A percentile compares a stretch with the other conserved stretches of the same genome.
Evolutionary conservation across 139 green algal species (phyloP).

Genomic region (Tetradesmus lagerheimii): DNA sequence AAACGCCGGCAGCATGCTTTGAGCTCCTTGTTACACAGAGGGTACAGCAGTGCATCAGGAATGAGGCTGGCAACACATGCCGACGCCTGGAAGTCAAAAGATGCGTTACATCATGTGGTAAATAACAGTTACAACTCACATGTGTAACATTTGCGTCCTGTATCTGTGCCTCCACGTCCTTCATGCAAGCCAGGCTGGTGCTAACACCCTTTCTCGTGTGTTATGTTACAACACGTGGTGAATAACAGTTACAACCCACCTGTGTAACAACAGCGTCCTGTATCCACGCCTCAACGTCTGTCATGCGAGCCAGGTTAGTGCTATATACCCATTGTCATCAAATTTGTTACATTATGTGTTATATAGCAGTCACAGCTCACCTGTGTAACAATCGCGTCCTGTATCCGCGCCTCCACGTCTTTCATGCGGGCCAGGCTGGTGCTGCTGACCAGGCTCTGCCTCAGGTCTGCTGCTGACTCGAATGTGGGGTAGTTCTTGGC

Average conservation of each 20-base stretch:
- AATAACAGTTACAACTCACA: not conserved
- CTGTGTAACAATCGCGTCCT: slow-evolving; percentile 49
- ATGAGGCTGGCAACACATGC: not conserved
- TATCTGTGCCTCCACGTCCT: not conserved
- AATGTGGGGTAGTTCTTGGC: slow-evolving; percentile 52
- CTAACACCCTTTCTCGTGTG: not conserved
- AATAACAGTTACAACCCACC: not conserved
- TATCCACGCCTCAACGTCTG: slow-evolving; percentile 14
- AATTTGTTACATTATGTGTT: not conserved
- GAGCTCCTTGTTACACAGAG: too few relatives aligned
- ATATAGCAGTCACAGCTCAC: not conserved
- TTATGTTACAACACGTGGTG: not conserved
- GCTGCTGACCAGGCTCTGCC: slow-evolving; percentile 51
- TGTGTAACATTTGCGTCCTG: not conserved
- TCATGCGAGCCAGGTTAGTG: not conserved
- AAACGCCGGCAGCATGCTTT: too few relatives aligned
- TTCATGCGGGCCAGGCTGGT: slow-evolving; percentile 61
- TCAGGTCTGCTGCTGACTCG: slow-evolving; percentile 53
- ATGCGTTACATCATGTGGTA: too few relatives aligned
- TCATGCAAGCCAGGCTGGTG: not conserved
- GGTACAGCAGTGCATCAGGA: not conserved
- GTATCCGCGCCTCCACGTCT: slow-evolving; percentile 50
- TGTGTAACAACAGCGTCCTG: slow-evolving; percentile 48
- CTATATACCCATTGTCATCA: too few relatives aligned
- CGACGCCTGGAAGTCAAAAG: too few relatives aligned